Evolutionary conservation across 352 stramenopile species (phyloP).

Genomic region (Pythium rhizo-oryzae): DNA sequence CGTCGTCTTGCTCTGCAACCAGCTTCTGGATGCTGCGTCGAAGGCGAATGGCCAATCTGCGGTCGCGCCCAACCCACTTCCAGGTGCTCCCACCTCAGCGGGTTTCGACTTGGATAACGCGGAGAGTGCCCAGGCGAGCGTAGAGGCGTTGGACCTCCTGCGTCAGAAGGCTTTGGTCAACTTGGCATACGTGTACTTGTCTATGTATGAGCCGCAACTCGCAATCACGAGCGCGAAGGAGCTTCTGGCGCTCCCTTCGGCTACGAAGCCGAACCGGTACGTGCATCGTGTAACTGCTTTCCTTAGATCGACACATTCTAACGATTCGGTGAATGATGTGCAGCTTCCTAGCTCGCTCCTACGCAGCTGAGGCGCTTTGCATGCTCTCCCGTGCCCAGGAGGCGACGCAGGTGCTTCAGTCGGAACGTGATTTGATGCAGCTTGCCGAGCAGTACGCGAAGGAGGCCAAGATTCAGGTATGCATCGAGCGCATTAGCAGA

Average conservation of each 20-base stretch:
- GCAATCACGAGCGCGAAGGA: constrained; percentile 84
- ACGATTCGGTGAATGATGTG: not conserved
- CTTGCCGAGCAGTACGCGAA: constrained; percentile 80
- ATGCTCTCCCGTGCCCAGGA: constrained; percentile 86
- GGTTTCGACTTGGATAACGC: constrained; percentile 22
- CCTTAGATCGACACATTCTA: not conserved
- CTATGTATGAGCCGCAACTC: constrained; percentile 90
- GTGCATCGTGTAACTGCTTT: constrained; percentile 1
- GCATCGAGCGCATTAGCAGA: too few species aligned
- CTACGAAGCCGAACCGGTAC: constrained; percentile 71
- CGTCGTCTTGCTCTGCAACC: constrained; percentile 78
- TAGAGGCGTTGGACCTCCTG: constrained; percentile 64
- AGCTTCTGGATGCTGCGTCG: constrained; percentile 53
- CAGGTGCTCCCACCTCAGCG: not conserved
- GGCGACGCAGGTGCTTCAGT: constrained; percentile 74
- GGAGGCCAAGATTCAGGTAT: constrained; percentile 76
- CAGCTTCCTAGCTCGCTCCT: constrained; percentile 81
- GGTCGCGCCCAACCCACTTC: constrained; percentile 8
- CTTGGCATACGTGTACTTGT: constrained; percentile 91
- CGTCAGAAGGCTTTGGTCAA: constrained; percentile 88
- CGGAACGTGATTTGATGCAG: constrained; percentile 69
- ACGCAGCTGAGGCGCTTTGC: constrained; percentile 89
- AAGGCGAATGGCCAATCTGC: constrained; percentile 25
- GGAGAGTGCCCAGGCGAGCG: constrained; percentile 41
- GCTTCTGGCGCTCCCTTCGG: constrained; percentile 65